Evolutionary conservation across 768 basidiomycete species (phyloP).

Genomic region (Roridomyces roridus): DNA sequence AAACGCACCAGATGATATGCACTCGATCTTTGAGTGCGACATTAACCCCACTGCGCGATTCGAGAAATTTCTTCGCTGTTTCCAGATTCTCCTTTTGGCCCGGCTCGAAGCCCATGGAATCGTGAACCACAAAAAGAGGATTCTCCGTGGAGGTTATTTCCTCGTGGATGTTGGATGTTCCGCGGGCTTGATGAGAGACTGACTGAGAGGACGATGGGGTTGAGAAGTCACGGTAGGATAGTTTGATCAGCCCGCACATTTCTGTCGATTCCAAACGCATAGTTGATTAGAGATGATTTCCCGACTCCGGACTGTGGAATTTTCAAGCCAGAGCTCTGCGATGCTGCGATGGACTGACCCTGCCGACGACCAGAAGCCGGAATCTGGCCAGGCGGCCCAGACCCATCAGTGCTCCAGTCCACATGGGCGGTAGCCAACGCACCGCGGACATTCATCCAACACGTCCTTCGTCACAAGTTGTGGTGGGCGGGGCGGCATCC

Average conservation of each 20-base stretch:
- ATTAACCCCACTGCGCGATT: not conserved
- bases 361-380: conserved; percentile 4
- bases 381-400: not conserved
- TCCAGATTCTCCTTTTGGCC: not conserved
- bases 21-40: conserved; percentile 3
- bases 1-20: conserved; percentile 3
- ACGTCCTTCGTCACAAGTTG: not conserved
- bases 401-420: not conserved
- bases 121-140: conserved; percentile 2
- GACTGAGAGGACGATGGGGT: not conserved
- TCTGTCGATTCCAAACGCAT: conserved; percentile 2
- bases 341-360: not conserved
- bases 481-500: not conserved
- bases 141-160: conserved; percentile 5
- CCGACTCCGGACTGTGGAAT: not conserved
- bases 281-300: conserved; percentile 7
- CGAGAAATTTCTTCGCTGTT: conserved; percentile 2
- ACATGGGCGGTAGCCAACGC: not conserved
- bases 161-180: not conserved
- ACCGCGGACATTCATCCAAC: conserved; percentile 6
- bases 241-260: not conserved
- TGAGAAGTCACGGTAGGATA: not conserved
- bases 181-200: conserved; percentile 1
- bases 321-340: not conserved
- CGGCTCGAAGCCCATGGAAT: conserved; percentile 12